These are phyloP conservation scores for Aspergillus heteromorphus DNA, from an alignment of 495 filamentous ascomycete species.

Conservation along the genomic window DNA sequence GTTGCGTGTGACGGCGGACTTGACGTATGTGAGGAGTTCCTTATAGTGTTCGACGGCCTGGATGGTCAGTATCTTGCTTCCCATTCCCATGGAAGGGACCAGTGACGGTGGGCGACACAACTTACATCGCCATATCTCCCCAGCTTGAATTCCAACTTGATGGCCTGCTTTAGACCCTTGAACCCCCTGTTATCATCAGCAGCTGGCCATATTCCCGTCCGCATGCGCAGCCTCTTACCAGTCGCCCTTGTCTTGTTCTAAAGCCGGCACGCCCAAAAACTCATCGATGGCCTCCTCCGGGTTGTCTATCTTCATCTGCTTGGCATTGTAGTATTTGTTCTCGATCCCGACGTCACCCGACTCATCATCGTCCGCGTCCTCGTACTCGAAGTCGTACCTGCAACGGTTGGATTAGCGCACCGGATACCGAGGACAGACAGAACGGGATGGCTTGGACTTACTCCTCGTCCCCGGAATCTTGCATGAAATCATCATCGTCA, in stretches of 20 bases:
- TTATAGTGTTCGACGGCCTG: conserved; percentile 95
- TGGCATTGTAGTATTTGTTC: conserved; percentile 99
- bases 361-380: conserved; percentile 85
- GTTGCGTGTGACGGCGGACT: conserved; percentile 92
- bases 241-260: conserved; percentile 89
- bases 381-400: conserved; percentile 96
- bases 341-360: conserved; percentile 88
- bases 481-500: conserved; percentile 98
- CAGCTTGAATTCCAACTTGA: conserved; percentile 92
- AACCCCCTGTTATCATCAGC: conserved; percentile 63
- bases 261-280: conserved; percentile 76
- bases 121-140: conserved; percentile 76
- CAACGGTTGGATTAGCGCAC: conserved; percentile 4
- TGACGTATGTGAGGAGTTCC: conserved; percentile 95
- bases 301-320: conserved; percentile 84
- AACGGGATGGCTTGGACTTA: conserved; percentile 11
- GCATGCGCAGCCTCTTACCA: conserved; percentile 49
- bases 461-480: conserved; percentile 92
- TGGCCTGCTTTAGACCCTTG: conserved; percentile 95
- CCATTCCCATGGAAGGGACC: not conserved
- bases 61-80: conserved; percentile 10
- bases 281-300: conserved; percentile 87
- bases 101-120: not conserved
- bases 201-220: not conserved
- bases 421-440: not conserved